Evolutionary conservation across 768 basidiomycete genomes (phyloP).

Genomic region (Leccinum truebloodii): DNA sequence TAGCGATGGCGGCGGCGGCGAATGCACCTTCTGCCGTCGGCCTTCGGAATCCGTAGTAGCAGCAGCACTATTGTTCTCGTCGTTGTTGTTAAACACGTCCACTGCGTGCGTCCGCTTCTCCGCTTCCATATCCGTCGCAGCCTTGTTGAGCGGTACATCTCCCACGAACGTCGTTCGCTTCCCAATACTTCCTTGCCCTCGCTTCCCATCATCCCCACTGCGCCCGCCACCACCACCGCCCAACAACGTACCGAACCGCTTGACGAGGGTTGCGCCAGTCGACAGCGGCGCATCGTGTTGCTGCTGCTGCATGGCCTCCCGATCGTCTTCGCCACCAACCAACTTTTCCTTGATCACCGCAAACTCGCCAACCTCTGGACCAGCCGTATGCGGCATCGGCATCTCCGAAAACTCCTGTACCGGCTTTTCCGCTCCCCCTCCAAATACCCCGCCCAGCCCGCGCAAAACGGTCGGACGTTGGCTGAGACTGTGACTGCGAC

Average conservation of each 20-base stretch:
- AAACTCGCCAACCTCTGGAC: constrained; percentile 63
- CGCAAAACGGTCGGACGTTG: constrained; percentile 60
- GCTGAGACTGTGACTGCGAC: constrained; percentile 81
- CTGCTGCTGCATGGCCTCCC: constrained; percentile 8
- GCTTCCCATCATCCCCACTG: constrained; percentile 43
- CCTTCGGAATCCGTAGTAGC: constrained; percentile 22
- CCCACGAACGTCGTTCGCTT: constrained; percentile 56
- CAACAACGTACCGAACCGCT: constrained; percentile 74
- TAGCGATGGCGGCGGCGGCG: constrained; percentile 33
- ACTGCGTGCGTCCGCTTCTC: constrained; percentile 31
- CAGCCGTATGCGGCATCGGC: constrained; percentile 60
- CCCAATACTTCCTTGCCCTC: constrained; percentile 37
- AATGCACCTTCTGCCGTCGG: constrained; percentile 23
- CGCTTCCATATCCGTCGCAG: constrained; percentile 38
- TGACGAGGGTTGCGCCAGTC: constrained; percentile 69
- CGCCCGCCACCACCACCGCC: constrained; percentile 31
- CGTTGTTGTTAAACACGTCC: constrained; percentile 24
- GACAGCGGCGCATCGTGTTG: constrained; percentile 40
- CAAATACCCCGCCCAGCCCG: constrained; percentile 65
- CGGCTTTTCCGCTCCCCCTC: constrained; percentile 35
- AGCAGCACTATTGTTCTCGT: not conserved
- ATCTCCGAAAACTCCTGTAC: constrained; percentile 45
- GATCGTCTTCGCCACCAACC: constrained; percentile 28
- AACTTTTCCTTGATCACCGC: constrained; percentile 37
- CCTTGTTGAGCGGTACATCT: constrained; percentile 38